Evolutionary conservation across 345 rosid species (phyloP).

Genomic region (Chamaenerion angustifolium): DNA sequence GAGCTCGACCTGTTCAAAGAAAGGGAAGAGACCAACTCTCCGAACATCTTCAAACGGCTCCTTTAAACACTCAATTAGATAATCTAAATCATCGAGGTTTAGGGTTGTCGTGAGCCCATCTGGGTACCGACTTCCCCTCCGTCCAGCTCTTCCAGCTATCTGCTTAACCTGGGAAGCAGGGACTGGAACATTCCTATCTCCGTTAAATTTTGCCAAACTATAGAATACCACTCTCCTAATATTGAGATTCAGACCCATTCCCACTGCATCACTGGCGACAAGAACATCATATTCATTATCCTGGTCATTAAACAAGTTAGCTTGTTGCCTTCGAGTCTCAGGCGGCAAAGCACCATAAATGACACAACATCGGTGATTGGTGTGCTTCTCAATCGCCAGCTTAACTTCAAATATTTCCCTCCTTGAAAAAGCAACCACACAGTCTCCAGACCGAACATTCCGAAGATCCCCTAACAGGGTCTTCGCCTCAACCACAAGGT

Average conservation of each 20-base stretch:
- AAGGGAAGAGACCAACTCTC: conserved; percentile 82
- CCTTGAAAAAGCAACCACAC: conserved; percentile 85
- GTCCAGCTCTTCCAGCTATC: conserved; percentile 94
- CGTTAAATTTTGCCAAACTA: conserved; percentile 65
- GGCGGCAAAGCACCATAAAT: conserved; percentile 95
- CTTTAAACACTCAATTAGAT: conserved; percentile 72
- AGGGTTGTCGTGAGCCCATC: conserved; percentile 83
- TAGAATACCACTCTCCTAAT: conserved; percentile 80
- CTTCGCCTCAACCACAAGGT: conserved; percentile 81
- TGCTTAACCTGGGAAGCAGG: conserved; percentile 87
- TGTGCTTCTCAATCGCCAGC: conserved; percentile 72
- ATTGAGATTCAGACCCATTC: conserved; percentile 93
- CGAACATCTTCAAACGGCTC: conserved; percentile 69
- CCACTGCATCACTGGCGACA: conserved; percentile 96
- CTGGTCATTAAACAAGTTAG: conserved; percentile 73
- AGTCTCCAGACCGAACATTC: conserved; percentile 76
- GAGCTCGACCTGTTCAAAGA: conserved; percentile 87
- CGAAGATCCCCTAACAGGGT: conserved; percentile 62
- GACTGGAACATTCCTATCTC: conserved; percentile 69
- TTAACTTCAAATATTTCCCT: conserved; percentile 91
- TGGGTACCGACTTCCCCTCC: conserved; percentile 82
- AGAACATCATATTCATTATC: conserved; percentile 83
- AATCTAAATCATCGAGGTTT: conserved; percentile 53
- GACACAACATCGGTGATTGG: conserved; percentile 81
- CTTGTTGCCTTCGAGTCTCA: conserved; percentile 90